Evolutionary conservation across 1,284 basidiomycete genomes (phyloP).

Genomic region (Amylostereum areolatum): DNA sequence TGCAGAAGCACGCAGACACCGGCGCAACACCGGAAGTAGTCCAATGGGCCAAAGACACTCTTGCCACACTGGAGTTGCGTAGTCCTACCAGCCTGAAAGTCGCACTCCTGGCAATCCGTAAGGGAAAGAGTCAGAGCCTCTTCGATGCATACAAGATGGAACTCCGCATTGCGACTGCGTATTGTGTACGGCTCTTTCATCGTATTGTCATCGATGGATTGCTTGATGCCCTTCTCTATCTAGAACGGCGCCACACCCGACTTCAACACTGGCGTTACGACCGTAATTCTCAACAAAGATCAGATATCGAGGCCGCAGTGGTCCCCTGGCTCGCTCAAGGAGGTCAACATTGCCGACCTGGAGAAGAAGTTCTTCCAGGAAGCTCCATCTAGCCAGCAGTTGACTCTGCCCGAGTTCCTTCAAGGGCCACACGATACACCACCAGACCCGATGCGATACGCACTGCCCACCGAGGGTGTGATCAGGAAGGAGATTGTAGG

Average conservation of each 20-base stretch:
- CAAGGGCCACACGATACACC: slow-evolving; percentile 17
- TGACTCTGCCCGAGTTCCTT: slow-evolving; percentile 38
- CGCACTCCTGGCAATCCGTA: slow-evolving; percentile 71
- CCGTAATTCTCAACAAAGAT: slow-evolving; percentile 67
- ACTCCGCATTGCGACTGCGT: slow-evolving; percentile 72
- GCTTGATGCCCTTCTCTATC: slow-evolving; percentile 10
- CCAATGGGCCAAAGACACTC: slow-evolving; percentile 72
- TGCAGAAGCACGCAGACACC: slow-evolving; percentile 38
- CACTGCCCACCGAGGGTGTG: slow-evolving; percentile 63
- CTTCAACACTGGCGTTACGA: slow-evolving; percentile 76
- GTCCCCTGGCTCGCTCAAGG: slow-evolving; percentile 55
- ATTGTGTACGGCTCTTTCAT: slow-evolving; percentile 52
- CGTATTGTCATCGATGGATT: background rate
- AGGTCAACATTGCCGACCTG: slow-evolving; percentile 49
- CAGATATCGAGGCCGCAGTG: slow-evolving; percentile 50
- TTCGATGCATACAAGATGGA: slow-evolving; percentile 77
- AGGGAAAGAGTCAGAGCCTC: slow-evolving; percentile 59
- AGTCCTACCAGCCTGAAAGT: slow-evolving; percentile 91
- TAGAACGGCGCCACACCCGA: slow-evolving; percentile 75
- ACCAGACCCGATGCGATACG: slow-evolving; percentile 45
- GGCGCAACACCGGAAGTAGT: slow-evolving; percentile 41
- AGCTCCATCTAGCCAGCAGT: slow-evolving; percentile 33
- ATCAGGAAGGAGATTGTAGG: slow-evolving; percentile 59
- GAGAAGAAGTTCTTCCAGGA: slow-evolving; percentile 54
- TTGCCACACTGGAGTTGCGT: slow-evolving; percentile 57